Conservation (phyloP, 164 flowering plant genomes). For the Magnolia officinalis region DNA sequence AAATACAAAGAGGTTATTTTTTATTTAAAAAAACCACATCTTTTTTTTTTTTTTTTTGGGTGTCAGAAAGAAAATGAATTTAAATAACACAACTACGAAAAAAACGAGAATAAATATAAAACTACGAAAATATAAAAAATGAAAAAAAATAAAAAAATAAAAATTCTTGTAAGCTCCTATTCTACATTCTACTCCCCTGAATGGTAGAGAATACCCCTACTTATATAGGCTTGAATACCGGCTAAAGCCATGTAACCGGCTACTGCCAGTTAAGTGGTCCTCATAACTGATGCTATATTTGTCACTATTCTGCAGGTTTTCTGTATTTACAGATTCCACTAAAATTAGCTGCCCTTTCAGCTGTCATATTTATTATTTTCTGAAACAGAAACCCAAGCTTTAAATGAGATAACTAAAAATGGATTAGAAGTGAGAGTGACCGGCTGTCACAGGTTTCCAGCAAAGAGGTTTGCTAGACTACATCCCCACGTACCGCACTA, state of each 20-base stretch:
- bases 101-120: too few relatives aligned
- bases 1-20: too few relatives aligned
- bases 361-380: conserved; percentile 10
- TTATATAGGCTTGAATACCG: conserved; percentile 15
- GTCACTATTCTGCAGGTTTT: conserved; percentile 3
- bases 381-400: neutral
- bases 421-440: conserved; percentile 8
- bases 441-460: conserved; percentile 6
- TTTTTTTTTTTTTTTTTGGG: too few relatives aligned
- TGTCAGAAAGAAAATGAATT: too few relatives aligned
- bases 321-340: conserved; percentile 13
- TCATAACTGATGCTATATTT: neutral
- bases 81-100: neutral
- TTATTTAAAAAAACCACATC: too few relatives aligned
- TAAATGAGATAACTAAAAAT: conserved; percentile 5
- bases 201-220: neutral
- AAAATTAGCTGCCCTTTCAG: conserved; percentile 3
- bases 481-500: too few relatives aligned
- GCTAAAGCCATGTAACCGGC: conserved; percentile 23
- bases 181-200: neutral
- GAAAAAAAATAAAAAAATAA: too few relatives aligned
- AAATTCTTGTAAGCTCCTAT: neutral
- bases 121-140: too few relatives aligned
- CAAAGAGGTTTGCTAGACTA: too few relatives aligned
- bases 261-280: conserved; percentile 16